Base-by-base conservation (phyloP, 164 flowering plant species). In the Akebia trifoliata region DNA sequence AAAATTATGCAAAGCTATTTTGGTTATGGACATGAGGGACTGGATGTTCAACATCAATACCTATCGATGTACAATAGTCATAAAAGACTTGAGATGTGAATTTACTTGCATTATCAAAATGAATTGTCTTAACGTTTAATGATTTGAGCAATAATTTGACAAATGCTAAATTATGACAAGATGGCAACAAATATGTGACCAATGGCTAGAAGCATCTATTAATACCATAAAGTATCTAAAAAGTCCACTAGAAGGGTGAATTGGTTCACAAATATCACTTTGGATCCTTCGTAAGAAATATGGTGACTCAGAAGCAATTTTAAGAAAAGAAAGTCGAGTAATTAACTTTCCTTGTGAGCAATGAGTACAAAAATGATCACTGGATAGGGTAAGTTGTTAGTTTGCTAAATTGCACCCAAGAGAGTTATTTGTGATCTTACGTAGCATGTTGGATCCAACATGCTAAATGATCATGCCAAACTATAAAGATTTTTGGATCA, bases 11-110 rank as follows among this genome's bases (percentile, higher is more conserved):
- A 17, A 34, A 52, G 35, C 56, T 42, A 52, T 34, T 52, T 15
- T 52, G 56, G 9, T 28, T 52, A 35, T 52, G 56, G 5, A 35
- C 42, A 21, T 52, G 42, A 18, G 57, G 32, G 17, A 54, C 21
- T 10, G 1, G 7, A 54, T 54, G 57, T 31, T 54, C 45, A 4
- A 54, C 28, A 38, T 37, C 45, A 38, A 54, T 54, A 8, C 45
- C 32, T 0, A 37, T 24, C 3, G 45, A 14, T 31, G 29, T 22
- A 8, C 29, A 52, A 52, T 34, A 52, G 20, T 52, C 40, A 11
- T 8, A 0, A 35, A 52, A 34, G 2, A 5, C 10, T 24, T 54
- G 17, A 0, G 44, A 54, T 31, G 20, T 12, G 20, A 52, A 52
- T 21, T 52, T 17, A 0, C 28, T 11, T 21, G 28, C 28, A 52